Conservation (phyloP, 805 yeast species). For the Ogataea salicorniae region DNA sequence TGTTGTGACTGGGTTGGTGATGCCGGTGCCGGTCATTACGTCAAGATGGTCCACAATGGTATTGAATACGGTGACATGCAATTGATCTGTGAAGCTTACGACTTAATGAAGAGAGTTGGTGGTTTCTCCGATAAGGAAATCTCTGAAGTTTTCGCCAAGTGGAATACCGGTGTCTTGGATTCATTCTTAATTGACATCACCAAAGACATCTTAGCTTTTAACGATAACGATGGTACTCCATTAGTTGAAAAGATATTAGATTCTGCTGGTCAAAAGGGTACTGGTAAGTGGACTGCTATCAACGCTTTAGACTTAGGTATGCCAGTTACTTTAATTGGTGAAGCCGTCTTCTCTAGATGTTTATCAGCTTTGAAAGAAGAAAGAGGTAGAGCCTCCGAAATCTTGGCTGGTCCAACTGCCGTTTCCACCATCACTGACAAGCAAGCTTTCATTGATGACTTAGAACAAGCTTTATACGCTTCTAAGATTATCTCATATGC, state of each 20-base stretch:
- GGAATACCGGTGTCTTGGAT: constrained; percentile 98
- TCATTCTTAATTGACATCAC: constrained; percentile 96
- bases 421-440: constrained; percentile 66
- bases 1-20: constrained; percentile 99
- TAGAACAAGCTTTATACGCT: constrained; percentile 97
- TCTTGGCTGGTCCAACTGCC: constrained; percentile 77
- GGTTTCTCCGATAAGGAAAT: constrained; percentile 87
- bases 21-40: constrained; percentile 98
- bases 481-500: constrained; percentile 98
- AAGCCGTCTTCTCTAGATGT: constrained; percentile 97
- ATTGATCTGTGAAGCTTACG: constrained; percentile 96
- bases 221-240: constrained; percentile 88
- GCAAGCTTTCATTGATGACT: constrained; percentile 79
- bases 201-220: constrained; percentile 84
- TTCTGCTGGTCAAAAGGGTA: constrained; percentile 98
- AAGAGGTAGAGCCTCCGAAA: constrained; percentile 79
- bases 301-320: constrained; percentile 96
- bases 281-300: constrained; percentile 99
- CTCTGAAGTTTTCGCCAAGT: constrained; percentile 82
- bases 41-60: constrained; percentile 99
- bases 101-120: constrained; percentile 90
- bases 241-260: constrained; percentile 95
- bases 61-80: constrained; percentile 99
- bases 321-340: constrained; percentile 98
- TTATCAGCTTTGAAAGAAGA: constrained; percentile 88